These are phyloP conservation scores for Stagonosporopsis chrysanthemi DNA, from an alignment of 2,329 filamentous ascomycete species.

Conservation along the genomic window DNA sequence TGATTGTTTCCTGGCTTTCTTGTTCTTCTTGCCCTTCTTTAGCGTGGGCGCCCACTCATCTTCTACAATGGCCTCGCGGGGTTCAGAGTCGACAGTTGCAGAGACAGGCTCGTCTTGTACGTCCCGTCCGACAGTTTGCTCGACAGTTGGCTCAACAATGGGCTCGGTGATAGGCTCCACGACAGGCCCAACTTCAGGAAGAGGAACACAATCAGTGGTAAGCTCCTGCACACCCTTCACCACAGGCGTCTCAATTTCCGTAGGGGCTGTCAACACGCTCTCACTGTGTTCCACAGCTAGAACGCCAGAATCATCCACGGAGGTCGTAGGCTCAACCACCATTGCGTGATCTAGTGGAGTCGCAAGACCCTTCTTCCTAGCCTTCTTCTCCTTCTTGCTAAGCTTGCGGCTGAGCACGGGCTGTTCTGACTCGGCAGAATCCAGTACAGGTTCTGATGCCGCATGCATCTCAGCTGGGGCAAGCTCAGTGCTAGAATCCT, in stretches of 20 bases:
- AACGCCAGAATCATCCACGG: neutral
- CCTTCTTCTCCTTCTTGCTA: constrained; percentile 47
- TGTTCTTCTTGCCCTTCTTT: constrained; percentile 38
- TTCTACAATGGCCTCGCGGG: constrained; percentile 18
- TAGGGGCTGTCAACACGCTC: neutral
- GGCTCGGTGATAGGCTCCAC: too few species aligned
- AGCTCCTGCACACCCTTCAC: neutral
- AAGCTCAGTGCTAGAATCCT: constrained; percentile 2
- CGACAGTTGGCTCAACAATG: neutral
- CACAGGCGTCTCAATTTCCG: neutral
- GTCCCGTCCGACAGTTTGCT: neutral
- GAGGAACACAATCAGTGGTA: too few species aligned
- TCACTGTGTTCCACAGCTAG: neutral
- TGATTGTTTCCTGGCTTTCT: constrained; percentile 36
- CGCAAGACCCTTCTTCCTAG: constrained; percentile 31
- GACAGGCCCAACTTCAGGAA: too few species aligned
- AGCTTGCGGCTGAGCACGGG: constrained; percentile 36
- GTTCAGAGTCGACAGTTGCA: constrained; percentile 11
- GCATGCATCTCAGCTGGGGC: neutral
- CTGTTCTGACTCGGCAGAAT: constrained; percentile 19
- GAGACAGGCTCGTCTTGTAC: constrained; percentile 1
- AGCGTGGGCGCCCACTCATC: constrained; percentile 24
- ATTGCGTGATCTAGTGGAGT: constrained; percentile 15
- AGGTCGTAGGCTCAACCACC: neutral
- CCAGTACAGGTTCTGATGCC: constrained; percentile 5